phyloP scores from a whole-genome alignment of 73 alveolate species.

The Tetrahymena malaccensis region DNA sequence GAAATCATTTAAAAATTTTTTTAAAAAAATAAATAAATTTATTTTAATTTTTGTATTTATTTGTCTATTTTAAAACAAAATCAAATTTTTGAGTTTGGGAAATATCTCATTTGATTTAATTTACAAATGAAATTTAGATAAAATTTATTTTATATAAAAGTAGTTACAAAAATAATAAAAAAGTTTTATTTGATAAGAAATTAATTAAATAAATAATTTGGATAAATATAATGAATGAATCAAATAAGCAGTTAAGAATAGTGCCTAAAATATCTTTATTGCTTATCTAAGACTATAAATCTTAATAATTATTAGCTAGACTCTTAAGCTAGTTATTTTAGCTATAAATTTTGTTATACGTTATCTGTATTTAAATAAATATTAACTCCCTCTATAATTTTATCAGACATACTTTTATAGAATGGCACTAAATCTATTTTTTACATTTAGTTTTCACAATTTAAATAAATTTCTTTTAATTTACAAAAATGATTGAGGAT shows the following conservation, averaged over 20 bases:
- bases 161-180: too few species aligned
- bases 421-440: background rate
- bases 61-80: too few species aligned
- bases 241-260: background rate
- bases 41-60: too few species aligned
- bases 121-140: too few species aligned
- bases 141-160: too few species aligned
- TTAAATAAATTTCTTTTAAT: background rate
- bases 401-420: background rate
- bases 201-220: too few species aligned
- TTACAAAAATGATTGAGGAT: background rate
- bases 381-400: background rate
- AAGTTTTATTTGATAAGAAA: too few species aligned
- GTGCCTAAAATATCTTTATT: background rate
- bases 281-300: background rate
- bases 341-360: background rate
- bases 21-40: too few species aligned
- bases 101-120: too few species aligned
- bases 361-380: background rate
- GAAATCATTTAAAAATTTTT: too few species aligned
- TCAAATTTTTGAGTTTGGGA: too few species aligned
- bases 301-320: background rate
- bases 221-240: background rate
- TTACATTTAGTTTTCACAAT: background rate
- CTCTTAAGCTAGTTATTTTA: background rate